Base-by-base conservation (phyloP, 2,329 filamentous ascomycete genomes). In the Elsinoe perseae region DNA sequence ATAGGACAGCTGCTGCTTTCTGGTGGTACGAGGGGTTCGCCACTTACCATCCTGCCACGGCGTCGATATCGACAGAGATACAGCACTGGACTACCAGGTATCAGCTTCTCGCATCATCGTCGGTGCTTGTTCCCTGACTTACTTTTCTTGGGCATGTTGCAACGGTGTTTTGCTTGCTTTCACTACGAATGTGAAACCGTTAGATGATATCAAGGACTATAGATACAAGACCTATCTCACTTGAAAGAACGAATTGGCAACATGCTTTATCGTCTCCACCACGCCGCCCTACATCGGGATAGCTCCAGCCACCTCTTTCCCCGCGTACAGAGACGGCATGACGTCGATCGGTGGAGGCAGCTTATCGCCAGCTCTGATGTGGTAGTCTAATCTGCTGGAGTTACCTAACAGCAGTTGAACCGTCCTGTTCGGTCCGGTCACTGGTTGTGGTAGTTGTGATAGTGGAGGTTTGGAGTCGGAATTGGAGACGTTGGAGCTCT, bases 41-140 rank as follows among this genome's bases (percentile, higher is more conserved):
- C 20, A 54, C 53, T 20, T 32, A 46, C 86, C 86, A 89, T 9
- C 86, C 85, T 1, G 85, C 81, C 1, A 89, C 83, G 14, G 85
- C 85, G 61, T 89, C 85, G 23, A 89, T 83, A 60, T 89, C 86
- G 23, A 59, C 56, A 12, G 53, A 56, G 30, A 56, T 56, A 56
- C 53, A 56, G 53, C 53, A 56, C 40, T 56, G 53, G 25, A 56
- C 53, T 56, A 43, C 14, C 1, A 28, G 16, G 18, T 2, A 43
- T 54, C 36, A 54, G 52, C 36, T 3, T 14, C 4, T 14, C 12
- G 32, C 32, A 6, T 3, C 10, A 36, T 14, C n/a, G 12, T 36
- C 32, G 28, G 12, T 5, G 6, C 5, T 30, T 30, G 28, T 12
- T 12, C 28, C 28, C 28, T 30, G 6, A 43, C 38, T n/a, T 30